Conservation (phyloP, 148 eudicot genomes). For the Camellia granthamiana region DNA sequence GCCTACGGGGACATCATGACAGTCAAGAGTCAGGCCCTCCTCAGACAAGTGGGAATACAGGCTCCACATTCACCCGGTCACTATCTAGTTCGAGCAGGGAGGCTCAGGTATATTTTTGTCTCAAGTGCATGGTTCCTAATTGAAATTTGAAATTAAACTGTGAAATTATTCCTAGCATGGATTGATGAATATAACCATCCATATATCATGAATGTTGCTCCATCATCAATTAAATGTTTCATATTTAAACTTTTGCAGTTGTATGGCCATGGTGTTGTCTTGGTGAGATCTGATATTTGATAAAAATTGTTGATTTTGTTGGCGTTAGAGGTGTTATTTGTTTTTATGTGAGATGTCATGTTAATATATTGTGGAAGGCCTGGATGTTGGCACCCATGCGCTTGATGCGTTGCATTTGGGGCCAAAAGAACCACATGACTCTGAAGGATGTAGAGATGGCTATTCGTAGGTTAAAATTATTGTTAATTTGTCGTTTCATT, state of each 20-base stretch:
- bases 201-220: neutral
- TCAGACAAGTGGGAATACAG: constrained; percentile 73
- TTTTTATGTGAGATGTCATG: neutral
- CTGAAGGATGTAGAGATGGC: too few relatives aligned
- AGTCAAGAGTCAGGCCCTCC: constrained; percentile 60
- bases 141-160: neutral
- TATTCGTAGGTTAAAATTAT: too few relatives aligned
- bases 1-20: constrained; percentile 41
- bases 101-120: constrained; percentile 52
- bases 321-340: too few relatives aligned
- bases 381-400: too few relatives aligned
- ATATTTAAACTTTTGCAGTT: too few relatives aligned
- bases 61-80: constrained; percentile 56
- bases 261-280: neutral
- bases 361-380: too few relatives aligned
- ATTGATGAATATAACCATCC: neutral
- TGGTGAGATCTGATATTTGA: too few relatives aligned
- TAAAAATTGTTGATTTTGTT: too few relatives aligned
- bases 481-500: too few relatives aligned
- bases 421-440: too few relatives aligned
- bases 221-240: too few relatives aligned
- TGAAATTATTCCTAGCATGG: neutral
- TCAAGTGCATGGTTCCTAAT: neutral
- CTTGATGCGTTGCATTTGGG: too few relatives aligned
- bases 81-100: constrained; percentile 83